A percentile compares a stretch with the other conserved stretches of the same genome.
phyloP scores from a whole-genome alignment of 164 flowering plant species.

The Vitis labrusca region DNA sequence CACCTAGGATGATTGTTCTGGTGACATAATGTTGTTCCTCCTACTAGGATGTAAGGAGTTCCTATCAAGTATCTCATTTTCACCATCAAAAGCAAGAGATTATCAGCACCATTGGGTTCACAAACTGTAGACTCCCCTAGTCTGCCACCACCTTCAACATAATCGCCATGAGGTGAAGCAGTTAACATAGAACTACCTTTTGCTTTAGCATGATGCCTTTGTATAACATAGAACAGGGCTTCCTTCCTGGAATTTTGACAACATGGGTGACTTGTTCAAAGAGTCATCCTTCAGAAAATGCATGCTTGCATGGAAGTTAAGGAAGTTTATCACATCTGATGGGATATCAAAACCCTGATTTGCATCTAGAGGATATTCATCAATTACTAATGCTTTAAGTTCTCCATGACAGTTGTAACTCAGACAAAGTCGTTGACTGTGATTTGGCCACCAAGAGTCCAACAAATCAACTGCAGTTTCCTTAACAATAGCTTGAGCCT shows the following conservation, averaged over 20 bases:
- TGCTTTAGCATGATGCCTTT: constrained; percentile 64
- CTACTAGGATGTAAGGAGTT: constrained; percentile 35
- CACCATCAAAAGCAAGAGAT: constrained; percentile 80
- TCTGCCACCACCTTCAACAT: constrained; percentile 85
- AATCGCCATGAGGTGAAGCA: constrained; percentile 92
- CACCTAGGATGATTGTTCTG: constrained; percentile 60
- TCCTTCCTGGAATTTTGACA: constrained; percentile 67
- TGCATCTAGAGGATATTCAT: constrained; percentile 97
- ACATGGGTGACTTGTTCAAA: constrained; percentile 41
- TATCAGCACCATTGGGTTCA: constrained; percentile 87
- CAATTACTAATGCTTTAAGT: constrained; percentile 85
- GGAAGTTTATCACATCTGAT: constrained; percentile 79
- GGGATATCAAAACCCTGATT: constrained; percentile 98
- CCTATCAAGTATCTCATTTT: constrained; percentile 49
- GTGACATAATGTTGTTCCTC: constrained; percentile 40
- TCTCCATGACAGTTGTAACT: constrained; percentile 73
- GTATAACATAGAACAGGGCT: constrained; percentile 71
- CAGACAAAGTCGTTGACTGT: constrained; percentile 63
- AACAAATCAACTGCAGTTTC: constrained; percentile 56
- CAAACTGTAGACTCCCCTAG: constrained; percentile 51
- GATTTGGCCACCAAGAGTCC: constrained; percentile 70
- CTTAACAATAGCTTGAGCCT: too few relatives aligned
- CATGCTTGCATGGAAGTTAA: constrained; percentile 50
- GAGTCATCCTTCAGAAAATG: constrained; percentile 36
- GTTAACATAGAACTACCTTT: constrained; percentile 82